These are phyloP conservation scores for Chalciporus sphaerocephalus DNA, from an alignment of 768 basidiomycete species.

Conservation along the genomic window DNA sequence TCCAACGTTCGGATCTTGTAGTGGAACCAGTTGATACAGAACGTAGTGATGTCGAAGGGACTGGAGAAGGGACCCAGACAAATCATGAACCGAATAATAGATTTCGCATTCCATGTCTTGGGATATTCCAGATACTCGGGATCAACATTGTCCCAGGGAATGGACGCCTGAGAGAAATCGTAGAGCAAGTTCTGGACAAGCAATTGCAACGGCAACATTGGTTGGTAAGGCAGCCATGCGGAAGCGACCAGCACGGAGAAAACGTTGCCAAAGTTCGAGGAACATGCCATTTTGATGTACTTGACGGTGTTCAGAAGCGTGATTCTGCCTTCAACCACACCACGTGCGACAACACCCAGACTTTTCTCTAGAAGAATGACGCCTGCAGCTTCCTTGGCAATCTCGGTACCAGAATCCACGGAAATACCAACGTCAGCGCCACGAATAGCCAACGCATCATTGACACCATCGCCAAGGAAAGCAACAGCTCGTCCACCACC, in stretches of 20 bases:
- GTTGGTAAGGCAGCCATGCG: slow-evolving; percentile 36
- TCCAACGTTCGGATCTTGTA: slow-evolving; percentile 27
- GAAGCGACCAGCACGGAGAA: slow-evolving; percentile 35
- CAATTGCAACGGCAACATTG: slow-evolving; percentile 33
- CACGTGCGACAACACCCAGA: slow-evolving; percentile 31
- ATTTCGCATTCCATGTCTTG: slow-evolving; percentile 31
- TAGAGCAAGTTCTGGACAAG: slow-evolving; percentile 33
- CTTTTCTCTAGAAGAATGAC: slow-evolving; percentile 36
- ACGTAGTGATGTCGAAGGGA: slow-evolving; percentile 32
- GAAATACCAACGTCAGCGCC: slow-evolving; percentile 33
- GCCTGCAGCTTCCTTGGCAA: slow-evolving; percentile 37
- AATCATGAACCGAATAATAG: slow-evolving; percentile 35
- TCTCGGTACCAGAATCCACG: slow-evolving; percentile 32
- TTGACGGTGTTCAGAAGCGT: slow-evolving; percentile 36
- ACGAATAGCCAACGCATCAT: slow-evolving; percentile 31
- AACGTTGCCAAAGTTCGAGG: slow-evolving; percentile 35
- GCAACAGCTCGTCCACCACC: slow-evolving; percentile 28
- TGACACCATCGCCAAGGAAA: slow-evolving; percentile 31
- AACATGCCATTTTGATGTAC: slow-evolving; percentile 38
- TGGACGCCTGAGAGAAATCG: slow-evolving; percentile 36
- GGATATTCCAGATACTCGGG: slow-evolving; percentile 33
- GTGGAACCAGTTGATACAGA: slow-evolving; percentile 33
- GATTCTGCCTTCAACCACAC: slow-evolving; percentile 32
- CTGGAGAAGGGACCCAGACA: slow-evolving; percentile 36
- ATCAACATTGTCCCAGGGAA: slow-evolving; percentile 39